A percentile compares a stretch with the other conserved stretches of the same genome.
These are phyloP conservation scores for Pterocarpus santalinus DNA, from an alignment of 306 rosid species.

Conservation along the genomic window DNA sequence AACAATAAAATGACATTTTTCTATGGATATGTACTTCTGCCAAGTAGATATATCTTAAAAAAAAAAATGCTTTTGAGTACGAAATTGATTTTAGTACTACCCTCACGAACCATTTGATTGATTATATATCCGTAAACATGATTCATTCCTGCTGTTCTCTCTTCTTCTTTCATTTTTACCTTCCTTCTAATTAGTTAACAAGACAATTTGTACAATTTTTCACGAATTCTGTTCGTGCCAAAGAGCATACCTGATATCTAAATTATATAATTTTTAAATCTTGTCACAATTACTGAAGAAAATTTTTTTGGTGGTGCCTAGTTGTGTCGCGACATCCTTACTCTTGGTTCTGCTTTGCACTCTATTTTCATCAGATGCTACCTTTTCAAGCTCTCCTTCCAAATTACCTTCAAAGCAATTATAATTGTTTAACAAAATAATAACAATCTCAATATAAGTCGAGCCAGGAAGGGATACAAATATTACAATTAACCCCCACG, in stretches of 20 bases:
- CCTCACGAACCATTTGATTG: too few relatives aligned
- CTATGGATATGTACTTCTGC: too few relatives aligned
- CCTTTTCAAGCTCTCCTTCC: neutral
- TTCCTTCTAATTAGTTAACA: too few relatives aligned
- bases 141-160: too few relatives aligned
- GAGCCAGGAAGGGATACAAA: neutral
- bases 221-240: too few relatives aligned
- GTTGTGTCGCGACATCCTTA: neutral
- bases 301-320: neutral
- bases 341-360: neutral
- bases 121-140: too few relatives aligned
- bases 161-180: too few relatives aligned
- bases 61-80: too few relatives aligned
- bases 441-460: neutral
- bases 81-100: too few relatives aligned
- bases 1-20: too few relatives aligned
- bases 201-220: too few relatives aligned
- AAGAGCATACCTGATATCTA: neutral
- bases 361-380: neutral
- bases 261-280: neutral
- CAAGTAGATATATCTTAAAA: too few relatives aligned
- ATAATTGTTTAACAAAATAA: neutral
- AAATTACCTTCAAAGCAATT: neutral
- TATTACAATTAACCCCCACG: neutral
- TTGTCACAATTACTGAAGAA: neutral